Conservation (phyloP, 2,329 filamentous ascomycete genomes). For the Fusarium camptoceras region DNA sequence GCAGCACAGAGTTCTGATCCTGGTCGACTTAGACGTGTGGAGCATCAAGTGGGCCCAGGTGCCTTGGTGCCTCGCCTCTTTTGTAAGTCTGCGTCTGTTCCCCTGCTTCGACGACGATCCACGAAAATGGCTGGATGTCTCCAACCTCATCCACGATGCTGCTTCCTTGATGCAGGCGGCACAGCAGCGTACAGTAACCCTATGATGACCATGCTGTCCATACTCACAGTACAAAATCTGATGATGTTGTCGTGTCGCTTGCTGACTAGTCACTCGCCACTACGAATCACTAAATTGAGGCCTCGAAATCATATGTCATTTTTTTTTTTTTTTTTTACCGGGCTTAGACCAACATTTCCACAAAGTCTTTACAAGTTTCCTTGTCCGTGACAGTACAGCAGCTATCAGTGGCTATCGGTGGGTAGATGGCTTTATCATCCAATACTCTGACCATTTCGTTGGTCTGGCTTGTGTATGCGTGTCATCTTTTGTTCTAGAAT, state of each 20-base stretch:
- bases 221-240: not conserved
- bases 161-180: slow-evolving; percentile 24
- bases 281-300: slow-evolving; percentile 7
- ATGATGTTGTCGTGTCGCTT: slow-evolving; percentile 11
- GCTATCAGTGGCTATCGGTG: not conserved
- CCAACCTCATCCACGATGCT: slow-evolving; percentile 30
- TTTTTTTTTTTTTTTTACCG: not conserved
- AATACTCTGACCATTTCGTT: not conserved
- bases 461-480: not conserved
- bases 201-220: not conserved
- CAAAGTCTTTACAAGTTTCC: not conserved
- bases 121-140: slow-evolving; percentile 24
- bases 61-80: slow-evolving; percentile 40
- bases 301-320: not conserved
- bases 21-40: slow-evolving; percentile 8
- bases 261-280: slow-evolving; percentile 25
- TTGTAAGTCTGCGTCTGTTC: slow-evolving; percentile 35
- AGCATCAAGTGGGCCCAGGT: slow-evolving; percentile 19
- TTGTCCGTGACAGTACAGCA: not conserved
- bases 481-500: not conserved
- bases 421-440: not conserved
- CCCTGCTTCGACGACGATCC: slow-evolving; percentile 36
- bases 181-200: slow-evolving; percentile 25
- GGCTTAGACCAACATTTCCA: slow-evolving; percentile 15
- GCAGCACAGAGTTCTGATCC: slow-evolving; percentile 8